Base-by-base conservation (phyloP, 2,329 filamentous ascomycete genomes). In the Diaporthe humulicola region DNA sequence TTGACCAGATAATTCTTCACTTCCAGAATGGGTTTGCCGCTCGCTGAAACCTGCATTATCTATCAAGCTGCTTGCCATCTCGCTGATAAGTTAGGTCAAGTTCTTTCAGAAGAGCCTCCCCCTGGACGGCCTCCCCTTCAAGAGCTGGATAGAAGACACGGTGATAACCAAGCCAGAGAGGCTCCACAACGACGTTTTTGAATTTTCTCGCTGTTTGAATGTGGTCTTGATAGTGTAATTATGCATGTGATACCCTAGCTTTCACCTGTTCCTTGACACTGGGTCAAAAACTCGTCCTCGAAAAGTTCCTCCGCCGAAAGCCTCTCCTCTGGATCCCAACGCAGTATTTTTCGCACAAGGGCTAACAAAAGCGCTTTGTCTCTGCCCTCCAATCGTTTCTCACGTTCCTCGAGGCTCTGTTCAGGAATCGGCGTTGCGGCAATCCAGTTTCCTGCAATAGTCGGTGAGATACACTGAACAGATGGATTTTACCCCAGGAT, bases 321-420 rank as follows among this genome's bases (percentile, higher is more conserved):
- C 33, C 80, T 77, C 15, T 80, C 73, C 66, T 80, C 79, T 8
- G 79, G 80, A 14, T 78, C 64, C 79, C 80, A 81, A 19, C 78
- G 73, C 45, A 81, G 66, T 33, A 80, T 73, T 36, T 76, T 79
- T 9, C 77, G 78, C 30, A 78, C 74, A 42, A 80, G 74, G 30
- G 64, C 40, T 45, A 81, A 64, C 30, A 81, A 57, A 14, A 79
- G 71, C 71, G 77, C 76, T 48, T 79, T 75, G 56, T 81, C 78
- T 61, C 76, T 70, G 14, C 79, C 80, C 33, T 79, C 67, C 42
- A 81, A 67, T 22, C 74, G 74, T 38, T 36, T 76, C 52, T 79
- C 78, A 15, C 79, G 76, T 25, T 36, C 77, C 52, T 80, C 77
- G 58, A 81, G 72, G 15, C 78, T 78, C 57, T 81, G 78, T 3